Conservation (phyloP, 192 early-diverging fungal genomes). For the Coemansia sp. region DNA sequence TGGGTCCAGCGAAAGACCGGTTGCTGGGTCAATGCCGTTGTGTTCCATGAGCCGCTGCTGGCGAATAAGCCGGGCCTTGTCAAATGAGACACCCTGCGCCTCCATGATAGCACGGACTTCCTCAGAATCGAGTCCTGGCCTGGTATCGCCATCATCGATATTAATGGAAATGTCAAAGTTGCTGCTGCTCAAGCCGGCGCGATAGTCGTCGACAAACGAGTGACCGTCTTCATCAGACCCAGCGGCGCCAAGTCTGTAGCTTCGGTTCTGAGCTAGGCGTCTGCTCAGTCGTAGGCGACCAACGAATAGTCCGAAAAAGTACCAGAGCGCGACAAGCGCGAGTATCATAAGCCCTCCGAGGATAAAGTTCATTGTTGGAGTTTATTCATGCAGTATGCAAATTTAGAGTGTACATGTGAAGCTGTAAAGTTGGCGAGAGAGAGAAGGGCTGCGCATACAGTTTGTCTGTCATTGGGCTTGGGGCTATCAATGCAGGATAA, state of each 20-base stretch:
- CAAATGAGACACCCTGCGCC: slow-evolving; percentile 44
- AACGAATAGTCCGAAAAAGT: slow-evolving; percentile 42
- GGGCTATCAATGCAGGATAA: neutral
- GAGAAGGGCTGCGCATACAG: neutral
- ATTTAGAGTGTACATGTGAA: slow-evolving; percentile 6
- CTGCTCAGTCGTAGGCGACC: slow-evolving; percentile 35
- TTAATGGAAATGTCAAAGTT: slow-evolving; percentile 56
- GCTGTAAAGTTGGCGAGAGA: neutral
- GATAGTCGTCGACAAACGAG: slow-evolving; percentile 46
- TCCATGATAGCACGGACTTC: slow-evolving; percentile 54
- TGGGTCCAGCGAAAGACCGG: slow-evolving; percentile 52
- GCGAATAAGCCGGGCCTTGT: slow-evolving; percentile 54
- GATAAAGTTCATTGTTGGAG: slow-evolving; percentile 29
- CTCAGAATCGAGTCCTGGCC: slow-evolving; percentile 51
- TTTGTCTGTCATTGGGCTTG: neutral
- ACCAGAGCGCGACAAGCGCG: slow-evolving; percentile 43
- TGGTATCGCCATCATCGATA: slow-evolving; percentile 39
- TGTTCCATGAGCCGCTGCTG: slow-evolving; percentile 48
- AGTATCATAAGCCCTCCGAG: slow-evolving; percentile 40
- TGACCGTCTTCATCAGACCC: slow-evolving; percentile 19
- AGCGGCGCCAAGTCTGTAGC: slow-evolving; percentile 15
- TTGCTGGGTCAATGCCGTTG: slow-evolving; percentile 50
- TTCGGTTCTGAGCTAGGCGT: slow-evolving; percentile 25
- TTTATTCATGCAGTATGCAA: neutral
- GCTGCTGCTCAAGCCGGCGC: slow-evolving; percentile 41